A percentile compares a stretch with the other conserved stretches of the same genome.
Conservation (phyloP, 169 alveolate species). For the Eimeria praecox region DNA sequence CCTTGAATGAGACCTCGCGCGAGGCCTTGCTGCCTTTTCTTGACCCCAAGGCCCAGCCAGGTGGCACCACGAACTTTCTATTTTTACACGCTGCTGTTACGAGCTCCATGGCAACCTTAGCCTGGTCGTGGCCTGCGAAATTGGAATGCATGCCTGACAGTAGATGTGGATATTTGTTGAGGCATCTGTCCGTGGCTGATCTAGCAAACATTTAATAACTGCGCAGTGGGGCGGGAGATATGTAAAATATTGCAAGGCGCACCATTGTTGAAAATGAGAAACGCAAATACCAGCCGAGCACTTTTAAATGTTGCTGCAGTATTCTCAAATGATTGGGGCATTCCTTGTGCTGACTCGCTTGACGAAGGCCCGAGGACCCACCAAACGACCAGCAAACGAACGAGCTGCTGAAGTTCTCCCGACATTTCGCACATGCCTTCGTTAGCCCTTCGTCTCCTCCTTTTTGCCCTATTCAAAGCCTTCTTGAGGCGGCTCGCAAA, state of each 20-base stretch:
- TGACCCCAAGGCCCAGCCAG: conserved; percentile 35
- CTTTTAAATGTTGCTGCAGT: conserved; percentile 27
- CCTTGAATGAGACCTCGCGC: conserved; percentile 11
- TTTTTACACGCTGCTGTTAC: conserved; percentile 21
- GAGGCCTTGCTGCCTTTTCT: background rate
- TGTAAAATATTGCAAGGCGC: background rate
- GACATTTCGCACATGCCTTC: conserved; percentile 35
- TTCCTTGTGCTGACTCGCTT: background rate
- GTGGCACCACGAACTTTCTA: conserved; percentile 33
- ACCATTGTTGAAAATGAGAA: conserved; percentile 54
- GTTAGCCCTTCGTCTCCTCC: conserved; percentile 17
- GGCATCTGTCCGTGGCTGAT: background rate
- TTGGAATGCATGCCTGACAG: background rate
- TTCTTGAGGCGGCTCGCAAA: background rate
- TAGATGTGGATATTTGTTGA: background rate
- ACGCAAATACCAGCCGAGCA: conserved; percentile 39
- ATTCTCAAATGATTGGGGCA: background rate
- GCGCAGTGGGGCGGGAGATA: background rate
- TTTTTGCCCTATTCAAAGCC: background rate
- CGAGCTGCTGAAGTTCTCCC: conserved; percentile 61
- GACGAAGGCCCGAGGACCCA: conserved; percentile 46
- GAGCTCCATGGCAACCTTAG: conserved; percentile 53
- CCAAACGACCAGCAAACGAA: conserved; percentile 59
- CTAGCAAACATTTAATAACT: background rate
- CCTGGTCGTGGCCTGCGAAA: conserved; percentile 58